Conservation (phyloP, 2,329 filamentous ascomycete species). For the Berkeleyomyces rouxiae region DNA sequence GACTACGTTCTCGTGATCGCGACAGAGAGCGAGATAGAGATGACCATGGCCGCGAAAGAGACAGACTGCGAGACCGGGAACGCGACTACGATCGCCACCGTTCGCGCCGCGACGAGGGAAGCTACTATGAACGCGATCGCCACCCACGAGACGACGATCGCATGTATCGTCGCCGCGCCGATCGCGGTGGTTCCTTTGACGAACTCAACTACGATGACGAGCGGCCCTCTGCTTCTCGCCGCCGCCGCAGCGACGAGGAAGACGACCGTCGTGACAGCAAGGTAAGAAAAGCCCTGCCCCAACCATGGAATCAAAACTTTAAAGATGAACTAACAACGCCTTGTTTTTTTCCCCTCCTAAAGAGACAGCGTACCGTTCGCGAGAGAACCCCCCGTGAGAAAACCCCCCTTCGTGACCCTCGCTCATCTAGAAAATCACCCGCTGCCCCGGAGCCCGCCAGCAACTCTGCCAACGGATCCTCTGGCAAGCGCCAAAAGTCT, state of each 20-base stretch:
- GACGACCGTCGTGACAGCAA: slow-evolving; percentile 57
- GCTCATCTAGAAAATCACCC: slow-evolving; percentile 25
- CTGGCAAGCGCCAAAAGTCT: slow-evolving; percentile 10
- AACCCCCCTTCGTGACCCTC: slow-evolving; percentile 40
- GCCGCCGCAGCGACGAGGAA: slow-evolving; percentile 64
- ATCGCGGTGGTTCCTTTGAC: slow-evolving; percentile 63
- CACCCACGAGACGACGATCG: slow-evolving; percentile 79
- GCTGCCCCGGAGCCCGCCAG: slow-evolving; percentile 28
- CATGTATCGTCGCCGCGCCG: slow-evolving; percentile 63
- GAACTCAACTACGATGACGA: slow-evolving; percentile 84
- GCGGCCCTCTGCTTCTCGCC: slow-evolving; percentile 39
- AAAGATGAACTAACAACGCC: background rate
- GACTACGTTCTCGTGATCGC: slow-evolving; percentile 26
- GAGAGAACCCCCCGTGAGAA: slow-evolving; percentile 34
- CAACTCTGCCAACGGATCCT: slow-evolving; percentile 6
- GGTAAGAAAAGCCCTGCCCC: slow-evolving; percentile 22
- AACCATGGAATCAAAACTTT: background rate
- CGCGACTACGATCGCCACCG: slow-evolving; percentile 29
- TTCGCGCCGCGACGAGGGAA: slow-evolving; percentile 19
- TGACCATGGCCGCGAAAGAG: slow-evolving; percentile 39
- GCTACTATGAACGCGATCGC: slow-evolving; percentile 61
- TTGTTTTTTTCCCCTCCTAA: slow-evolving; percentile 7
- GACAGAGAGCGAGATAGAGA: slow-evolving; percentile 35
- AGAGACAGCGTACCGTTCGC: slow-evolving; percentile 29
- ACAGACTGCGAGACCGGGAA: slow-evolving; percentile 38